Evolutionary conservation across 306 rosid species (phyloP), one percentile per base, ranked within the genome.

Genomic region (Nissolia schottii): DNA sequence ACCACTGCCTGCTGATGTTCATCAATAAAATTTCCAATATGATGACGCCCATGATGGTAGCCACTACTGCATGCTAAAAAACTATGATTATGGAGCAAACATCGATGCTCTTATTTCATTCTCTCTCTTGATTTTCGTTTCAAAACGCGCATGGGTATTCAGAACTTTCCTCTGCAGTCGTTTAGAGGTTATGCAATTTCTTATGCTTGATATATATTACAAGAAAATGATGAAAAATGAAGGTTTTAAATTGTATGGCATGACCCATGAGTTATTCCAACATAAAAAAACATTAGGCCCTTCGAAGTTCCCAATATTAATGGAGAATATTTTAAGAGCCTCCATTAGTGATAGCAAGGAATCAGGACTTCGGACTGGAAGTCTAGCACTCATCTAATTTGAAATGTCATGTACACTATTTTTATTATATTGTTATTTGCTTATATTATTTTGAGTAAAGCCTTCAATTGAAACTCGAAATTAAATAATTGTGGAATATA

Each of bases 11-110:
- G 3, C 67, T 57, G 86, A 73, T 51, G 67, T 83, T 56, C 4
- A 32, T 75, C 16, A 72, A 24, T 75, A 35, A 68, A 81, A 86
- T 76, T 81, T 59, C 82, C 82, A 83, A 86, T n/a, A n/a, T 83
- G 86, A 81, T 81, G 79, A 62, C 54, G 60, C 41, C 65, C 76
- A 81, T 78, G 64, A 80, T 80, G 78, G 64, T 78, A 34, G 67
- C 65, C 80, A 80, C 76, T 77, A 77, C 59, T 18, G 64, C 76
- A 62, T 55, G 75, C 63, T 74, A 76, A 35, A 59, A 58, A 70
- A 72, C 57, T 31, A 49, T 71, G 77, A 83, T 68, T 73, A 68
- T 54, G 80, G 78, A 78, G 45, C 53, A 63, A 73, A 79, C 79
- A 77, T n/a, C n/a, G 62, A 67, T 83, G 53, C 70, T 74, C 80